phyloP scores from a whole-genome alignment of 2,329 filamentous ascomycete species.

The Fusarium guadeloupense region DNA sequence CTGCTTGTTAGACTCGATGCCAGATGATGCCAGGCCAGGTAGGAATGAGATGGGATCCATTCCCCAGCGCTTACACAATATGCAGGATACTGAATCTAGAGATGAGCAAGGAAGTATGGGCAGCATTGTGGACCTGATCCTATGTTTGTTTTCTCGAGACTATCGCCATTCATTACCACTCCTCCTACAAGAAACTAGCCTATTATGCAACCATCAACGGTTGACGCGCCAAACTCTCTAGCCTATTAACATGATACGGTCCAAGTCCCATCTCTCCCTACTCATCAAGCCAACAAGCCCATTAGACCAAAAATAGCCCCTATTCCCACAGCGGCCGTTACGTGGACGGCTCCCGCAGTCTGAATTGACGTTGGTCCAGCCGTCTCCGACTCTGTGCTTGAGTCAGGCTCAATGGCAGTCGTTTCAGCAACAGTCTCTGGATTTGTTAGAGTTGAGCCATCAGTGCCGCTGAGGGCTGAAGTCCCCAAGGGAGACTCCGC shows the following conservation, averaged over 20 bases:
- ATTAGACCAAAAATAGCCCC: slow-evolving; percentile 39
- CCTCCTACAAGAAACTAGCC: slow-evolving; percentile 28
- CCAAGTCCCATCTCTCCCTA: neutral
- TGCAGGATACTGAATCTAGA: neutral
- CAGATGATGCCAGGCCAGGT: slow-evolving; percentile 5
- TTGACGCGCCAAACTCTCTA: slow-evolving; percentile 12
- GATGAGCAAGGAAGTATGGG: neutral
- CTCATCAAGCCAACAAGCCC: slow-evolving; percentile 36
- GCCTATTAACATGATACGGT: slow-evolving; percentile 20
- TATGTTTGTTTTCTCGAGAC: slow-evolving; percentile 16
- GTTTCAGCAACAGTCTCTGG: slow-evolving; percentile 6
- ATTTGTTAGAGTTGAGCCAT: neutral
- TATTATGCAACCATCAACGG: slow-evolving; percentile 22
- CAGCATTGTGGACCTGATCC: slow-evolving; percentile 13
- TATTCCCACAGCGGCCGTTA: slow-evolving; percentile 36
- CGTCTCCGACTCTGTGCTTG: slow-evolving; percentile 14
- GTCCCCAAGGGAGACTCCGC: slow-evolving; percentile 7
- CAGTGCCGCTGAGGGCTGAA: neutral
- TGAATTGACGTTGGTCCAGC: slow-evolving; percentile 28
- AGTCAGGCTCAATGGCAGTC: neutral
- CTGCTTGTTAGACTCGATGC: slow-evolving; percentile 1
- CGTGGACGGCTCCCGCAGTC: slow-evolving; percentile 34
- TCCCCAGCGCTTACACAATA: slow-evolving; percentile 7
- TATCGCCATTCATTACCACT: slow-evolving; percentile 11
- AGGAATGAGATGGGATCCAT: neutral